Base-by-base conservation (phyloP, 257 asterid species). In the Solanum sitiens region DNA sequence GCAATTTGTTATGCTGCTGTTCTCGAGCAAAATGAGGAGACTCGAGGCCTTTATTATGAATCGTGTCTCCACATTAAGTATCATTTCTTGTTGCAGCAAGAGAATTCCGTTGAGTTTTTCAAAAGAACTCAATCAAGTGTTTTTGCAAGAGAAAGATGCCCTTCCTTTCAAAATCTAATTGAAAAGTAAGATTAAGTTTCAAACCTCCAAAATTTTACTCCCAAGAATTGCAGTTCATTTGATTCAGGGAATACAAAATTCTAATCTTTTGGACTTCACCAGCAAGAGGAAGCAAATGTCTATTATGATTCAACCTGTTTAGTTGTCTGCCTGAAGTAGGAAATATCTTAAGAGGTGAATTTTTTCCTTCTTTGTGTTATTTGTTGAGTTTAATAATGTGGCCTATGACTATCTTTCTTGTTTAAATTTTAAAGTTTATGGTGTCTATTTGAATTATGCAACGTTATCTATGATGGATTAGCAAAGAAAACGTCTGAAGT, bases 241-340 rank as follows among this genome's bases (percentile, higher is more conserved):
- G 71, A 74, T 89, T 84, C 95, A 96, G 98, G 95, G 98, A 96
- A 93, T 94, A 86, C 94, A 96, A 94, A 90, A 89, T 96, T 92
- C 98, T 96, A 94, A 93, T 91, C 91, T 94, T 92, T 89, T 96
- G 94, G 98, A 96, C 90, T 96, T 95, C 91, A 95, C 98, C 68
- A 96, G 98, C 96, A 96, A 96, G 90, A 92, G 99, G 94, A 96
- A 96, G 93, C 90, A 98, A 89, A 96, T 96, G 99, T 94, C 96
- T 87, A 96, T 94, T 74, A 93, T 95, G 87, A 87, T 96, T 84
- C 30, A 27, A 27, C 30, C 30, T 27, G 30, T 27, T 27, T 27
- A 27, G 30, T 27, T 27, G 30, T 27, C 30, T 27, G 30, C 30
- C 30, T 27, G 30, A 92, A 88, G 88, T 98, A 94, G 84, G 98